phyloP scores from a whole-genome alignment of 805 yeast species.

The Monosporozyma aquatica region DNA sequence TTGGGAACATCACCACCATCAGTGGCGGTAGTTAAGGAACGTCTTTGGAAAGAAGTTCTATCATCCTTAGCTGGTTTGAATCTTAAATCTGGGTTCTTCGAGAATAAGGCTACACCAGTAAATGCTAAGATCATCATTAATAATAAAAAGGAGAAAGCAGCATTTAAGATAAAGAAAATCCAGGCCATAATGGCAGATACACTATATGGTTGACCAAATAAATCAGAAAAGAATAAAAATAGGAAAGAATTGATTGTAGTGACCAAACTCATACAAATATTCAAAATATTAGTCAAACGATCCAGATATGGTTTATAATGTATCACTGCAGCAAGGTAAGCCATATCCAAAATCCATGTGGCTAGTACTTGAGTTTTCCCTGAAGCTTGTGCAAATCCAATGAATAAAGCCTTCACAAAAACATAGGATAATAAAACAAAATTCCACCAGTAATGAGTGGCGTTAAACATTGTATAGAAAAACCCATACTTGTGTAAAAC shows the following conservation, averaged over 20 bases:
- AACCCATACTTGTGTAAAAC: constrained; percentile 76
- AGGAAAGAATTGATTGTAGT: constrained; percentile 71
- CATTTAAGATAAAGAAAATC: constrained; percentile 80
- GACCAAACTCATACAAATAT: constrained; percentile 62
- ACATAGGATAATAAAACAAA: constrained; percentile 50
- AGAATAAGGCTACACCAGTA: constrained; percentile 49
- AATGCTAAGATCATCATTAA: constrained; percentile 63
- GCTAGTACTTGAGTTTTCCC: constrained; percentile 78
- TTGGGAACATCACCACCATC: constrained; percentile 18
- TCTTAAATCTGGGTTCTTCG: constrained; percentile 83
- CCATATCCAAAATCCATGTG: constrained; percentile 66
- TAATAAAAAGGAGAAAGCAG: constrained; percentile 74
- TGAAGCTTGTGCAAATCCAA: constrained; percentile 67
- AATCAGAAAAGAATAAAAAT: constrained; percentile 75
- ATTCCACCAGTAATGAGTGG: constrained; percentile 78
- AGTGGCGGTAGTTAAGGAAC: constrained; percentile 19
- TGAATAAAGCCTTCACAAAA: constrained; percentile 59
- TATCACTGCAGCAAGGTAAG: constrained; percentile 55
- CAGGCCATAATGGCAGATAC: constrained; percentile 87
- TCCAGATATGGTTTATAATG: constrained; percentile 68
- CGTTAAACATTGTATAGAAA: constrained; percentile 81
- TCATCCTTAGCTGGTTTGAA: constrained; percentile 90
- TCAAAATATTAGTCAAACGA: constrained; percentile 67
- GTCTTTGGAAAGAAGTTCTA: constrained; percentile 77
- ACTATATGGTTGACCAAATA: constrained; percentile 73